These are phyloP conservation scores for Xylaria cubensis DNA, from an alignment of 495 filamentous ascomycete genomes.

Conservation along the genomic window DNA sequence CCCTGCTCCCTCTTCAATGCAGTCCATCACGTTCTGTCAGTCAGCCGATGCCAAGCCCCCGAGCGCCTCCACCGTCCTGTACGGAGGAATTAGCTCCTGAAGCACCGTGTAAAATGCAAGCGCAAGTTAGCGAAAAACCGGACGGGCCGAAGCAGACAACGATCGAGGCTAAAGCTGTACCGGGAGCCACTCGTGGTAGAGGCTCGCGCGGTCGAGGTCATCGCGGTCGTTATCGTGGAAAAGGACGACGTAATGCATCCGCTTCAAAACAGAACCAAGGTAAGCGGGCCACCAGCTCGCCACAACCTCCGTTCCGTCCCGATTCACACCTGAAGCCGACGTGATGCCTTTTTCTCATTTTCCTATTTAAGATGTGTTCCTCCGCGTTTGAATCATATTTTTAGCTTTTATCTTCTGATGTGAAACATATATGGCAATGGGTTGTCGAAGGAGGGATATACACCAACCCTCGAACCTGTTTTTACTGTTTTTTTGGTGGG, in stretches of 20 bases:
- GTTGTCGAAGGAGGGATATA: not conserved
- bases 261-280: conserved; percentile 27
- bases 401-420: not conserved
- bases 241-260: conserved; percentile 32
- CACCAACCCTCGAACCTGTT: not conserved
- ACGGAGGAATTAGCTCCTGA: conserved; percentile 6
- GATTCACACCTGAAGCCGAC: not conserved
- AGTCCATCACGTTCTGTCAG: conserved; percentile 40
- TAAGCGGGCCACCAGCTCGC: not conserved
- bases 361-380: not conserved
- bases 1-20: conserved; percentile 27
- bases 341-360: not conserved
- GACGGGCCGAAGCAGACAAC: conserved; percentile 5
- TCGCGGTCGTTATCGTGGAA: conserved; percentile 38
- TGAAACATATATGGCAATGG: conserved; percentile 7
- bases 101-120: conserved; percentile 3
- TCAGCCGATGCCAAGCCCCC: conserved; percentile 37
- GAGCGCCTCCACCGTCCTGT: conserved; percentile 2
- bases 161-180: conserved; percentile 20
- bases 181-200: conserved; percentile 32
- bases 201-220: conserved; percentile 35
- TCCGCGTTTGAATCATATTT: not conserved
- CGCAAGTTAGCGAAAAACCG: conserved; percentile 2
- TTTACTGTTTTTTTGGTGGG: not conserved
- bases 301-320: not conserved